A percentile compares a stretch with the other conserved stretches of the same genome.
Evolutionary conservation across 192 early-diverging fungal species (phyloP).

Genomic region (Phycomyces nitens): DNA sequence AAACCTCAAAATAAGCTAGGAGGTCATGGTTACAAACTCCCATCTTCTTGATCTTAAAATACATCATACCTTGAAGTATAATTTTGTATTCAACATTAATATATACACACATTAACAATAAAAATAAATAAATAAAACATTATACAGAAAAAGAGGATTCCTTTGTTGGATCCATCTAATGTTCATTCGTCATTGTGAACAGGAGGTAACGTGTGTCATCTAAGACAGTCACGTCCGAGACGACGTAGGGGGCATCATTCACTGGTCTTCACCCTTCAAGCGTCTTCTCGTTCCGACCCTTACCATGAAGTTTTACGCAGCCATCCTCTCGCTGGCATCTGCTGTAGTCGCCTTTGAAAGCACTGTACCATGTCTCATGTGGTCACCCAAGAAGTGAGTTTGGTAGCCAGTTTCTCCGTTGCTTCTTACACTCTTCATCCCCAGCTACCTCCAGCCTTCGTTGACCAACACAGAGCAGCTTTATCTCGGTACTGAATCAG

Average conservation of each 20-base stretch:
- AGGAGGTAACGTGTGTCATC: not conserved
- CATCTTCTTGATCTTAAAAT: too few relatives aligned
- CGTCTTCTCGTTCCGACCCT: not conserved
- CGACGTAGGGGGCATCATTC: not conserved
- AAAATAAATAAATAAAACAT: too few relatives aligned
- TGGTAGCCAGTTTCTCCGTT: not conserved
- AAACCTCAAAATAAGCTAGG: too few relatives aligned
- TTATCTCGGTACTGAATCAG: slow-evolving; percentile 18
- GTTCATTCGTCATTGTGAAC: not conserved
- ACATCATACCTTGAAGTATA: too few relatives aligned
- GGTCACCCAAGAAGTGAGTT: slow-evolving; percentile 38
- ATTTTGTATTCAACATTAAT: too few relatives aligned
- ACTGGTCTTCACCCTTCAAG: not conserved
- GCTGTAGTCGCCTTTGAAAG: slow-evolving; percentile 34
- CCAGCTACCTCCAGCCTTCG: slow-evolving; percentile 16
- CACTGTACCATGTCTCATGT: slow-evolving; percentile 34
- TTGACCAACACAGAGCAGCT: slow-evolving; percentile 19
- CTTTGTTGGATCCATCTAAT: too few relatives aligned
- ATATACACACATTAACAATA: too few relatives aligned
- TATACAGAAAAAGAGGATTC: too few relatives aligned
- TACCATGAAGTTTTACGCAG: slow-evolving; percentile 23
- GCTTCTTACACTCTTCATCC: not conserved
- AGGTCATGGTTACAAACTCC: too few relatives aligned
- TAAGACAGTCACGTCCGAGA: not conserved
- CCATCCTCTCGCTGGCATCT: slow-evolving; percentile 26